phyloP scores from a whole-genome alignment of 306 rosid species.

The Citrullus mucosospermus region DNA sequence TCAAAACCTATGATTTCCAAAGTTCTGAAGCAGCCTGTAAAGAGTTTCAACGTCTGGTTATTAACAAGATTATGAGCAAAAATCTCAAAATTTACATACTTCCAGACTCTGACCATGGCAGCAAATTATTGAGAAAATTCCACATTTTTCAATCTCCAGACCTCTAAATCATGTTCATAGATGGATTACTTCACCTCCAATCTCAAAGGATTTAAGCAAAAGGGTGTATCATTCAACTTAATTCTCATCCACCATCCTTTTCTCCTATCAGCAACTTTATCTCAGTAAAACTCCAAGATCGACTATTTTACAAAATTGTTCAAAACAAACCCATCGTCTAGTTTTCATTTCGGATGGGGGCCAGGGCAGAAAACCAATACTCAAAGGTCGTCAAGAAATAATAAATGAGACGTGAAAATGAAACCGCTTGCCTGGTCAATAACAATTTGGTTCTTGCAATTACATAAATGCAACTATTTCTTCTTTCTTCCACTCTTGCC shows the following conservation, averaged over 20 bases:
- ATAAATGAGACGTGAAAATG: not conserved
- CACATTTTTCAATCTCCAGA: not conserved
- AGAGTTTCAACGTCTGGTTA: not conserved
- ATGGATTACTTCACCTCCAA: not conserved
- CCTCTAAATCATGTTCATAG: not conserved
- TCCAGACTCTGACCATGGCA: not conserved
- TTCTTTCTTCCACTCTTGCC: slow-evolving; percentile 4
- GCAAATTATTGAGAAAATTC: not conserved
- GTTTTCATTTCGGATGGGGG: not conserved
- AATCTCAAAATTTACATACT: not conserved
- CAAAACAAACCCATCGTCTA: not conserved
- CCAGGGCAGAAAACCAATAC: not conserved
- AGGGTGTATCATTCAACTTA: not conserved
- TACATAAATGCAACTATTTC: not conserved
- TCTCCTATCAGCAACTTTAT: not conserved
- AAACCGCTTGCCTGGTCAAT: not conserved
- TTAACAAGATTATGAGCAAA: not conserved
- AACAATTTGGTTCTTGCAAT: not conserved
- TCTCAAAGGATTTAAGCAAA: not conserved
- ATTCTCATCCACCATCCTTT: not conserved
- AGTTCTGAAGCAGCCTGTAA: not conserved
- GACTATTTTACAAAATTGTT: not conserved
- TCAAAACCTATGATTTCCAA: not conserved
- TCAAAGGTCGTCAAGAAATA: not conserved
- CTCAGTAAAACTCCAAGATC: not conserved